These are phyloP conservation scores for Eimeria acervulina DNA, from an alignment of 169 alveolate genomes.

Conservation along the genomic window DNA sequence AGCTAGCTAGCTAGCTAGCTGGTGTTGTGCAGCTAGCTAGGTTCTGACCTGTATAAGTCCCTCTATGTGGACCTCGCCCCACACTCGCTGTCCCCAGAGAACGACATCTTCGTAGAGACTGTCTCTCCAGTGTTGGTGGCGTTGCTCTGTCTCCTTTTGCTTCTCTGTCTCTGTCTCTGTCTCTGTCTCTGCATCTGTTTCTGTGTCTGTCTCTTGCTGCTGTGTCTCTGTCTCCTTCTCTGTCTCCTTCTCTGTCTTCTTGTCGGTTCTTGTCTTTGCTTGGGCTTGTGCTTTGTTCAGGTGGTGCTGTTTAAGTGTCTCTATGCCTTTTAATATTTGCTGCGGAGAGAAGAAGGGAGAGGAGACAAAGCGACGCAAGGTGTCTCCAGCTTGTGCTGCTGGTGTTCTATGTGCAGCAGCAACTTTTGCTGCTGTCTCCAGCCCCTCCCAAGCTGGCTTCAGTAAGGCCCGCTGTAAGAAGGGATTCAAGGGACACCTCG, in stretches of 20 bases:
- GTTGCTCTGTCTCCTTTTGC: background rate
- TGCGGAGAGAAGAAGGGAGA: constrained; percentile 4
- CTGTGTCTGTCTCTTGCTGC: too few species aligned
- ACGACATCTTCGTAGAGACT: too few species aligned
- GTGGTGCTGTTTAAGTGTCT: background rate
- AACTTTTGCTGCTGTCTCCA: background rate
- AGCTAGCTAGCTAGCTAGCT: too few species aligned
- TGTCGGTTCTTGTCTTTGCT: too few species aligned
- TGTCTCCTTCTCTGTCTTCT: background rate
- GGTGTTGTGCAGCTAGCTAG: too few species aligned
- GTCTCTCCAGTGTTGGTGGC: too few species aligned
- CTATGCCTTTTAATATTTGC: background rate
- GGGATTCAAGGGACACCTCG: background rate
- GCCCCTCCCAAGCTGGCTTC: background rate
- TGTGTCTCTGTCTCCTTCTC: background rate
- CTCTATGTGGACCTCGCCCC: too few species aligned
- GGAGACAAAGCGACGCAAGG: background rate
- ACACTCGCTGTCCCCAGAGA: too few species aligned
- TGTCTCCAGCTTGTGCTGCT: constrained; percentile 28
- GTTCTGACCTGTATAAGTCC: too few species aligned
- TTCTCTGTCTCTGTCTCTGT: too few species aligned
- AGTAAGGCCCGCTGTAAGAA: constrained; percentile 17
- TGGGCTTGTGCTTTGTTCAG: background rate
- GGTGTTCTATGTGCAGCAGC: constrained; percentile 36
- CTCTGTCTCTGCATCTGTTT: too few species aligned